These are phyloP conservation scores for Isatis lusitanica DNA, from an alignment of 441 rosid species.

Conservation along the genomic window DNA sequence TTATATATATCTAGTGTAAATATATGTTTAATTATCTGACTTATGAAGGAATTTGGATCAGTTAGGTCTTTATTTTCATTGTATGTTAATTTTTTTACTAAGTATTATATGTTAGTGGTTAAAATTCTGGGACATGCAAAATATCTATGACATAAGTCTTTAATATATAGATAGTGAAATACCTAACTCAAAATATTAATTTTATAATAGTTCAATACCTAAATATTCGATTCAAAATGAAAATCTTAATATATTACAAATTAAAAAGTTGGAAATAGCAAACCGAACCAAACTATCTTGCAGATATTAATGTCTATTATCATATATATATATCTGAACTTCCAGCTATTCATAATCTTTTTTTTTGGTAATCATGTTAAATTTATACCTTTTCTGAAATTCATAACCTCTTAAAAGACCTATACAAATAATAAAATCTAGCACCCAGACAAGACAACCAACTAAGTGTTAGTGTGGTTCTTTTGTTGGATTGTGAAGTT, in stretches of 20 bases:
- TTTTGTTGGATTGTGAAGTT: too few species aligned
- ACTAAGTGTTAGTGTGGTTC: not conserved
- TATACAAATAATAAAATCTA: not conserved
- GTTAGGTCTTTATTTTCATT: not conserved
- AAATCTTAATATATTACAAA: too few species aligned
- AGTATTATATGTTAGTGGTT: not conserved
- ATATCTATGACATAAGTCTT: not conserved
- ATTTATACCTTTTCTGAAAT: too few species aligned
- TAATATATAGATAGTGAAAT: not conserved
- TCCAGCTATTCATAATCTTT: not conserved
- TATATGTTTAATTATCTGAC: not conserved
- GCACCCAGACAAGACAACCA: not conserved
- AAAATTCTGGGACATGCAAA: not conserved
- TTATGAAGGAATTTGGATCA: not conserved
- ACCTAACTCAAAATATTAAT: conserved; percentile 9
- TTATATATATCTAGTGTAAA: too few species aligned
- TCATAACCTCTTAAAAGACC: too few species aligned
- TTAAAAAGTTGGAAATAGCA: not conserved
- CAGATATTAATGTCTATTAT: not conserved
- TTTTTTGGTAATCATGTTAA: too few species aligned
- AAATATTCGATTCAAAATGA: not conserved
- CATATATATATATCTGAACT: too few species aligned
- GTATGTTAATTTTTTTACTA: not conserved
- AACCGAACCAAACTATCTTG: not conserved
- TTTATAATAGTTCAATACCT: not conserved